phyloP scores from a whole-genome alignment of 345 rosid genomes.

The Firmiana major region DNA sequence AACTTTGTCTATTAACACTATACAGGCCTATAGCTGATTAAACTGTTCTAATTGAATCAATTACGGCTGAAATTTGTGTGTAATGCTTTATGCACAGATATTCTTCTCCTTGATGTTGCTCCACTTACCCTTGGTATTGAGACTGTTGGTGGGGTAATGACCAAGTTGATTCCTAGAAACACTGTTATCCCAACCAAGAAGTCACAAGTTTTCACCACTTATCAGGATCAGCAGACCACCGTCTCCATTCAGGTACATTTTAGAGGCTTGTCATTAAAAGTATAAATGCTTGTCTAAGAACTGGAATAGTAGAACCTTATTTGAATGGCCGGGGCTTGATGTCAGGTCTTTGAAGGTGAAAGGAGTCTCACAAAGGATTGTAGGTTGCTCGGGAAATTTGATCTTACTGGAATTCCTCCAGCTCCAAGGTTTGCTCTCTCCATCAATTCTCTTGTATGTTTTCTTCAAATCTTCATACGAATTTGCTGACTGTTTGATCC shows the following conservation, averaged over 20 bases:
- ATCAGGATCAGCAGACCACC: slow-evolving; percentile 97
- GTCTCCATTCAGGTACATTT: slow-evolving; percentile 84
- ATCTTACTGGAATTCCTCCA: slow-evolving; percentile 76
- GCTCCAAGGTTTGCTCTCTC: slow-evolving; percentile 69
- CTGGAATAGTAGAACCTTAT: neutral
- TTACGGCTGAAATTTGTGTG: neutral
- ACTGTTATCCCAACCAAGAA: slow-evolving; percentile 97
- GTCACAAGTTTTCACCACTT: slow-evolving; percentile 95
- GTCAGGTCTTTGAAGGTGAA: slow-evolving; percentile 93
- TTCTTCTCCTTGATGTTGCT: slow-evolving; percentile 96
- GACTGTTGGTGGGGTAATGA: slow-evolving; percentile 99
- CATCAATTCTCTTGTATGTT: neutral
- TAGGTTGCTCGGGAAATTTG: slow-evolving; percentile 83
- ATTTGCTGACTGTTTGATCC: neutral
- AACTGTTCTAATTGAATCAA: neutral
- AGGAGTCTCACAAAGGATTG: slow-evolving; percentile 96
- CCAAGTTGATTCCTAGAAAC: slow-evolving; percentile 97
- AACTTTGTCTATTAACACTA: neutral
- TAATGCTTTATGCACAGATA: slow-evolving; percentile 42
- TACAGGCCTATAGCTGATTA: neutral
- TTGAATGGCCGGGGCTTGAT: slow-evolving; percentile 3
- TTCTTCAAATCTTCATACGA: neutral
- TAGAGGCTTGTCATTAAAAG: neutral
- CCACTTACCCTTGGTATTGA: slow-evolving; percentile 95
- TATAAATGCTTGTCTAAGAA: neutral